Percentiles rank a stretch among this genome's conserved stretches.
phyloP scores from a whole-genome alignment of 2,329 filamentous ascomycete species.

The Harringtonia lauricola region DNA sequence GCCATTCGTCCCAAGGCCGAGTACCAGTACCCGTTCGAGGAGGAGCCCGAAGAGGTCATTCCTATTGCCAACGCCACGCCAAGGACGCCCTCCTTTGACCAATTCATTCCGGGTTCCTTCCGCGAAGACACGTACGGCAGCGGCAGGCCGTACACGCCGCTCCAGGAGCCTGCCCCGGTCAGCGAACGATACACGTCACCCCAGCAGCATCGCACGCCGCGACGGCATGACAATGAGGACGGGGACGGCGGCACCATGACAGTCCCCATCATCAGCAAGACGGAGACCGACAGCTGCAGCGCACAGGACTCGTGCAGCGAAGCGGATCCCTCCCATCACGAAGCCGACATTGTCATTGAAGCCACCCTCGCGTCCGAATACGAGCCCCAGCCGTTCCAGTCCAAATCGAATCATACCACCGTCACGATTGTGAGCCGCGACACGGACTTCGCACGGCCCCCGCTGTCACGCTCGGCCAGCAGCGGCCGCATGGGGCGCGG shows the following conservation, averaged over 20 bases:
- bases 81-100: constrained; percentile 1
- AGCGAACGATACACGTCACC: neutral
- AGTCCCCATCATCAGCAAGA: neutral
- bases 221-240: neutral
- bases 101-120: constrained; percentile 7
- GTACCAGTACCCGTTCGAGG: constrained; percentile 40
- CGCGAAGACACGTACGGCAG: constrained; percentile 7
- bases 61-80: neutral
- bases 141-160: constrained; percentile 4
- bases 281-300: neutral
- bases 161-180: neutral
- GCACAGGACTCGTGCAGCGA: neutral
- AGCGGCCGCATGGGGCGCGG: neutral
- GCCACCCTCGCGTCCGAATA: constrained; percentile 16
- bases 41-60: constrained; percentile 20
- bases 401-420: constrained; percentile 31
- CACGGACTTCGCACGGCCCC: constrained; percentile 18
- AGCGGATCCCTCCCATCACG: neutral
- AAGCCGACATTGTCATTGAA: neutral
- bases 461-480: neutral
- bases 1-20: constrained; percentile 22
- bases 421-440: constrained; percentile 38
- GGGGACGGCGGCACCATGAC: neutral
- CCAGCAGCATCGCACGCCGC: neutral
- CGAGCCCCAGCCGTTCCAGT: constrained; percentile 27